Evolutionary conservation across 495 filamentous ascomycete genomes (phyloP), one percentile per base, ranked within the genome.

Genomic region (Aspergillus panamensis): DNA sequence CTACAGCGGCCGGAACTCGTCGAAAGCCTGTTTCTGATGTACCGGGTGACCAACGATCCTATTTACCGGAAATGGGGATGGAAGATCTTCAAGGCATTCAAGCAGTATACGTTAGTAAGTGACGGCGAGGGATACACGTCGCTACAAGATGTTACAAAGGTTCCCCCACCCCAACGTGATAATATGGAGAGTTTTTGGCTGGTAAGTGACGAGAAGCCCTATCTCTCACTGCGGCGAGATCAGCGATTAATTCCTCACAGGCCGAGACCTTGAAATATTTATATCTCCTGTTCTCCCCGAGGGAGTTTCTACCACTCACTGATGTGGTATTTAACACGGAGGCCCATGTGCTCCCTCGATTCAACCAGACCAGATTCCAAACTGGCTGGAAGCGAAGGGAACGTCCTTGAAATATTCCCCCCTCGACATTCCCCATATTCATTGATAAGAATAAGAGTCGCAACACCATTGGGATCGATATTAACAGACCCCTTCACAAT

Each of bases 251-350:
- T 32, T 33, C 29, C 2, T 4, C 14, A 29, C 20, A 52, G 49
- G 94, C 94, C 47, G 94, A 98, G 74, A 98, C 94, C 25, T 77
- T 98, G 40, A 98, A 98, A 73, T 98, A 97, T 64, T 88, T 97
- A 65, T 98, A 96, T 69, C 82, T 98, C 35, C 80, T 97, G 44
- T 98, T 97, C 74, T 92, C 89, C 16, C 85, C 87, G 5, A 79
- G 84, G 51, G 90, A 96, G 45, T 74, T 96, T 49, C 77, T 97
- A 39, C 90, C 92, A 8, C 77, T 97, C 32, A 86, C 91, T 58
- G 79, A 91, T 48, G 75, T 96, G 25, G 90, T 98, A 21, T 84
- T 97, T 62, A 98, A 97, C 67, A 97, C 94, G 14, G 94, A 97
- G 77, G 94, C 91, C 16, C 94, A 97, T 70, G 85, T 89, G 2